Evolutionary conservation across 192 early-diverging fungal species (phyloP), one percentile per base, ranked within the genome.

Genomic region (Coemansia sp.): DNA sequence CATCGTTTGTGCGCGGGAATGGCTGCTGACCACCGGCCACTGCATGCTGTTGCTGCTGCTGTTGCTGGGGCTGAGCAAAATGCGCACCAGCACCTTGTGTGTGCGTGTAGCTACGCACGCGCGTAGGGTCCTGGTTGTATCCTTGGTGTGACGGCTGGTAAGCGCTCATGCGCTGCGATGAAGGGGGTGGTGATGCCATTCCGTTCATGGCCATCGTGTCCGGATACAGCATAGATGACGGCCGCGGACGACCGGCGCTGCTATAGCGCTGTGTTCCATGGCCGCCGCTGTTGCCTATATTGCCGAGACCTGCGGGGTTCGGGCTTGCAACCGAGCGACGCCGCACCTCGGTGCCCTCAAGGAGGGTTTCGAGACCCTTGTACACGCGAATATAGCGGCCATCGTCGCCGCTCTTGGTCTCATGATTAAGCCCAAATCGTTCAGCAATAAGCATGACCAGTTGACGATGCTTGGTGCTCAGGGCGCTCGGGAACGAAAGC

Each of bases 361-460:
- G 53, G 45, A 79, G 60, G 30, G 69, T 73, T 19, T 69, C 69
- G 0, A 79, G 66, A 27, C 76, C 71, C 70, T 79, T 79, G 67
- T 79, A 79, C 19, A 79, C 61, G 42, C 76, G 69, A 53, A 79
- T 69, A 22, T 66, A 73, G 44, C 76, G 69, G 7, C 66, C 69
- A 24, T 61, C 52, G 7, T 60, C 59, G 49, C 64, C 66, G 59
- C 70, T 58, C 59, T 79, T 79, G 38, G 76, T 79, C 51, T 79
- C 76, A 40, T 79, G 76, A 63, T 79, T 79, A 15, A 79, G 71
- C 9, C 84, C 85, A 50, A 91, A 68, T 12, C 86, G 84, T 60
- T 91, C 87, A 25, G 87, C 85, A 69, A 91, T 87, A 21, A 88
- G 66, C 68, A 84, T 85, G 54, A 86, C 62, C 38, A 80, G 78